Conservation (phyloP, 2,329 filamentous ascomycete species). For the Botrytis sinoallii region DNA sequence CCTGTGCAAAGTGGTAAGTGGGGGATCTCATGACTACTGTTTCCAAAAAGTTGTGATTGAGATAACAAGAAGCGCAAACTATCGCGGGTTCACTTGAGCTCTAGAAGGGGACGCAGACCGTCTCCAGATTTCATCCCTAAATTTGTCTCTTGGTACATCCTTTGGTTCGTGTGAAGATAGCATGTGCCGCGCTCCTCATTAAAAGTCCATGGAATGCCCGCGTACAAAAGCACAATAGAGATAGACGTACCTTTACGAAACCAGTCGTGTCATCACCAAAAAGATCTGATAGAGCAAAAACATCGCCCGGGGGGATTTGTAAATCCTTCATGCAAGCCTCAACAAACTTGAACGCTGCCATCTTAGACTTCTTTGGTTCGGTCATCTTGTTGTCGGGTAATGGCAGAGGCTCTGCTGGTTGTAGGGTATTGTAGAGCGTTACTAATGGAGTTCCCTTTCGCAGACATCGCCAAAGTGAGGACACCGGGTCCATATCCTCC, state of each 20-base stretch:
- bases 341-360: constrained; percentile 88
- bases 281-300: constrained; percentile 88
- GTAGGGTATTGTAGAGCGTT: constrained; percentile 82
- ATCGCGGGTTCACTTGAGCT: neutral
- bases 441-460: constrained; percentile 80
- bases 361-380: constrained; percentile 77
- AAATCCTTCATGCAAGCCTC: constrained; percentile 81
- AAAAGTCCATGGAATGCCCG: neutral
- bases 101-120: neutral
- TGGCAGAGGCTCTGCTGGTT: constrained; percentile 62
- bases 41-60: neutral
- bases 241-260: constrained; percentile 75
- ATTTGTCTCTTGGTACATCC: neutral
- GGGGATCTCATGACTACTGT: neutral
- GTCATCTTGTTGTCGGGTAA: constrained; percentile 61
- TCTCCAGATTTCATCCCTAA: neutral
- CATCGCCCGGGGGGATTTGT: constrained; percentile 73
- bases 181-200: neutral
- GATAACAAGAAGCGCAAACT: neutral
- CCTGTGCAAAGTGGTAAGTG: constrained; percentile 46
- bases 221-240: neutral
- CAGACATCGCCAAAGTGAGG: constrained; percentile 85
- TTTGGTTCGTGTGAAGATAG: neutral
- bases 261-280: constrained; percentile 94
- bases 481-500: constrained; percentile 74